Evolutionary conservation across 129 eudicot species (phyloP).

Genomic region (Tagetes erecta): DNA sequence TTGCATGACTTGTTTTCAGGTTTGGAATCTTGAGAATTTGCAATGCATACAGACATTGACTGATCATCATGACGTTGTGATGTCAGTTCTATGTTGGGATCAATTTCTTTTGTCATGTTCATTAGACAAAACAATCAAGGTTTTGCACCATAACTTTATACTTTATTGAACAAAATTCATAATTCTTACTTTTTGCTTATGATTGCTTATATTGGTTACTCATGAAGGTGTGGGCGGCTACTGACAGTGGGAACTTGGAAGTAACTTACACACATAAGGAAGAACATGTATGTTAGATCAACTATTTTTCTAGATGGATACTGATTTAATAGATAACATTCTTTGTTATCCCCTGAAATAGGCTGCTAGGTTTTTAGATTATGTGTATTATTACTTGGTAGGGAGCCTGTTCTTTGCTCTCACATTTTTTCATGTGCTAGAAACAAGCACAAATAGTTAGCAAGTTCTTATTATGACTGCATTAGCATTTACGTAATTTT

Average conservation of each 20-base stretch:
- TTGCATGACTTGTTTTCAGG: constrained; percentile 46
- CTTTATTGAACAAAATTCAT: neutral
- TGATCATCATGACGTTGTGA: constrained; percentile 80
- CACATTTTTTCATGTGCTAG: constrained; percentile 2
- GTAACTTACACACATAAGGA: constrained; percentile 79
- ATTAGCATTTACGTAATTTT: neutral
- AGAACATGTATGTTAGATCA: constrained; percentile 61
- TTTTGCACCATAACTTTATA: constrained; percentile 24
- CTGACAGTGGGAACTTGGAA: constrained; percentile 80
- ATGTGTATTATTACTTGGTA: constrained; percentile 1
- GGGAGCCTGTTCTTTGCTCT: neutral
- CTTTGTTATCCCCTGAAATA: neutral
- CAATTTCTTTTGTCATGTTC: constrained; percentile 91
- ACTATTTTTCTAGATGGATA: neutral
- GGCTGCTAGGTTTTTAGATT: constrained; percentile 4
- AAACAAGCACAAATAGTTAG: constrained; percentile 1
- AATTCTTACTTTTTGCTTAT: neutral
- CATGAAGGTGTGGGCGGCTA: constrained; percentile 85
- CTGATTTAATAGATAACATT: constrained; percentile 4
- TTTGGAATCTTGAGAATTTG: constrained; percentile 94
- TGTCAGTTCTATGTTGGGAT: constrained; percentile 99
- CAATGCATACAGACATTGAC: constrained; percentile 84
- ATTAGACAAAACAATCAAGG: constrained; percentile 88
- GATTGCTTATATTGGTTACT: constrained; percentile 14
- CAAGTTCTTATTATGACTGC: neutral